A percentile compares a stretch with the other conserved stretches of the same genome.
Evolutionary conservation across 1,284 basidiomycete genomes (phyloP).

Genomic region (Psilocybe mexicana): DNA sequence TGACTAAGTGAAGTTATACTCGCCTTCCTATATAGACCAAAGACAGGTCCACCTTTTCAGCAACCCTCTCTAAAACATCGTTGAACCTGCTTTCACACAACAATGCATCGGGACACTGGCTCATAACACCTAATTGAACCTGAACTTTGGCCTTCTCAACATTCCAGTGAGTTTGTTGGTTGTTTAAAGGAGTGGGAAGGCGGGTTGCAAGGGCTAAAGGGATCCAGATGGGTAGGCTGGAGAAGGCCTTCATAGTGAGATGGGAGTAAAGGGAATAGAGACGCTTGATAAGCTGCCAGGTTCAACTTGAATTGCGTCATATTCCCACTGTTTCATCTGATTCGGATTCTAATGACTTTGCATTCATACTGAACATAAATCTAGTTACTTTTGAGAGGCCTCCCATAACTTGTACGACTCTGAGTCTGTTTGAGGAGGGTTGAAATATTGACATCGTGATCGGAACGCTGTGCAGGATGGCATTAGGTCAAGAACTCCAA

Average conservation of each 20-base stretch:
- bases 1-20: conserved; percentile 26
- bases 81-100: conserved; percentile 81
- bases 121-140: conserved; percentile 74
- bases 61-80: conserved; percentile 62
- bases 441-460: conserved; percentile 81
- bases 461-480: conserved; percentile 65
- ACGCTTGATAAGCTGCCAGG: conserved; percentile 2
- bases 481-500: background rate
- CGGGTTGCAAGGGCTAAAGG: conserved; percentile 19
- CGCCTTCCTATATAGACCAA: conserved; percentile 77
- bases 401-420: conserved; percentile 77
- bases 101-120: conserved; percentile 75
- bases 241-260: conserved; percentile 20
- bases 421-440: conserved; percentile 60
- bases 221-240: conserved; percentile 15
- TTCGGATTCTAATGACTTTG: background rate
- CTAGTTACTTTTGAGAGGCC: conserved; percentile 16
- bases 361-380: background rate
- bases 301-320: conserved; percentile 26
- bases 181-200: conserved; percentile 20
- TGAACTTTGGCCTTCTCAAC: conserved; percentile 48
- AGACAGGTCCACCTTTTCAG: conserved; percentile 67
- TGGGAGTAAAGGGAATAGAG: conserved; percentile 3
- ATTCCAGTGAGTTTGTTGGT: conserved; percentile 15
- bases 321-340: conserved; percentile 14